Evolutionary conservation across 208 protist genomes (phyloP).

Genomic region (Trypanosoma lewisi): DNA sequence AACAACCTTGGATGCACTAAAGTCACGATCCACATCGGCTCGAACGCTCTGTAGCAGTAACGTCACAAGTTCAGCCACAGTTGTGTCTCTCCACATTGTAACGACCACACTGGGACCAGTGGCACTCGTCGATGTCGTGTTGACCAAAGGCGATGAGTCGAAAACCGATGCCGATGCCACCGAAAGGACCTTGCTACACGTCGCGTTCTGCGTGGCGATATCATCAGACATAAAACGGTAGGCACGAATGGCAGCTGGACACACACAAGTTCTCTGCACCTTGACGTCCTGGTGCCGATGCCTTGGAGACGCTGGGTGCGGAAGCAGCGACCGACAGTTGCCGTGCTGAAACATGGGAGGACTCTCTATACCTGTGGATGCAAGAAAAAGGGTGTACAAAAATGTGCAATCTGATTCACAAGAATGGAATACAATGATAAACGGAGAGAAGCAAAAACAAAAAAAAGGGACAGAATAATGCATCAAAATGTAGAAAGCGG

Average conservation of each 20-base stretch:
- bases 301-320: background rate
- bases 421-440: background rate
- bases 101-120: slow-evolving; percentile 30
- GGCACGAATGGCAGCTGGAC: slow-evolving; percentile 23
- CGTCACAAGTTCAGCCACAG: slow-evolving; percentile 39
- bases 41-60: slow-evolving; percentile 35
- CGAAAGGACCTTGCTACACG: slow-evolving; percentile 33
- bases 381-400: background rate
- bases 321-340: background rate
- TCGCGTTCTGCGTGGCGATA: slow-evolving; percentile 28
- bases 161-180: slow-evolving; percentile 27
- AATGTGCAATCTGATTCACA: background rate
- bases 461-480: no score
- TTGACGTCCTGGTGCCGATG: slow-evolving; percentile 4
- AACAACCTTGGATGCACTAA: slow-evolving; percentile 1
- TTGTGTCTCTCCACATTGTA: slow-evolving; percentile 61
- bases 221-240: slow-evolving; percentile 22
- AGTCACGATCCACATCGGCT: slow-evolving; percentile 20
- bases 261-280: slow-evolving; percentile 14
- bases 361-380: no score
- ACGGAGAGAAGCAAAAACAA: no score
- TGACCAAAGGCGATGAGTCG: background rate
- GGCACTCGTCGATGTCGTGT: background rate
- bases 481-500: no score
- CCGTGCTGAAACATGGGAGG: slow-evolving; percentile 2